These are phyloP conservation scores for Porogramme epimiltina DNA, from an alignment of 1,284 basidiomycete genomes.

Conservation along the genomic window DNA sequence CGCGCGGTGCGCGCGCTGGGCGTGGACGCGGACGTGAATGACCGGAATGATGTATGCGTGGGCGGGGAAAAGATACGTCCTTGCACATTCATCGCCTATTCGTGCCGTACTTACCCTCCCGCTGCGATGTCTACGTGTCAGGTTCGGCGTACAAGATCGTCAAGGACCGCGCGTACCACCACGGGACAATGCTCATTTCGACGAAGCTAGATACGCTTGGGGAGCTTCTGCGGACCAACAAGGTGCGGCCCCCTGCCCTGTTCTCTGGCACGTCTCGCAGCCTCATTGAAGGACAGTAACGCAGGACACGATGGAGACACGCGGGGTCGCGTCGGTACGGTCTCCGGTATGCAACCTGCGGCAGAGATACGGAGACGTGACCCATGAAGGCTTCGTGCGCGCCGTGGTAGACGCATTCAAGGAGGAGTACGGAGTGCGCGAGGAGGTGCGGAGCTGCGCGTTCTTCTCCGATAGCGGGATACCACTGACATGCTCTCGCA, in stretches of 20 bases:
- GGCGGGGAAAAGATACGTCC: slow-evolving; percentile 83
- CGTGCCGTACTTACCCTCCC: slow-evolving; percentile 2
- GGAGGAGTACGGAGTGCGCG: slow-evolving; percentile 58
- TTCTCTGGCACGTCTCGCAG: background rate
- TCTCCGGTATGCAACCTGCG: slow-evolving; percentile 89
- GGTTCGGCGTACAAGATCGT: slow-evolving; percentile 98
- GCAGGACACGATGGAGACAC: slow-evolving; percentile 79
- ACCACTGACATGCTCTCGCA: background rate
- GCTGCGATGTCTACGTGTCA: slow-evolving; percentile 67
- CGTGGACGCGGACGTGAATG: slow-evolving; percentile 80
- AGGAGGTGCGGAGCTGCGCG: slow-evolving; percentile 37
- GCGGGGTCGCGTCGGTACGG: slow-evolving; percentile 88
- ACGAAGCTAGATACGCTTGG: slow-evolving; percentile 75
- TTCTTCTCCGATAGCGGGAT: background rate
- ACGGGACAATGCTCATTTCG: slow-evolving; percentile 98
- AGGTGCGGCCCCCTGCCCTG: slow-evolving; percentile 46
- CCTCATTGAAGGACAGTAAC: slow-evolving; percentile 12
- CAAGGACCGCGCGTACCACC: slow-evolving; percentile 91
- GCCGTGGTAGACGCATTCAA: slow-evolving; percentile 78
- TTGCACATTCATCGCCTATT: slow-evolving; percentile 5
- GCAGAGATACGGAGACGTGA: slow-evolving; percentile 53
- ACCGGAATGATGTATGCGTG: slow-evolving; percentile 89
- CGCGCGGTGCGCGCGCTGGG: slow-evolving; percentile 78
- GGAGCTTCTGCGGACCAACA: slow-evolving; percentile 69
- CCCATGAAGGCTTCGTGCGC: slow-evolving; percentile 72